Evolutionary conservation across 306 rosid genomes (phyloP).

Genomic region (Ormosia emarginata): DNA sequence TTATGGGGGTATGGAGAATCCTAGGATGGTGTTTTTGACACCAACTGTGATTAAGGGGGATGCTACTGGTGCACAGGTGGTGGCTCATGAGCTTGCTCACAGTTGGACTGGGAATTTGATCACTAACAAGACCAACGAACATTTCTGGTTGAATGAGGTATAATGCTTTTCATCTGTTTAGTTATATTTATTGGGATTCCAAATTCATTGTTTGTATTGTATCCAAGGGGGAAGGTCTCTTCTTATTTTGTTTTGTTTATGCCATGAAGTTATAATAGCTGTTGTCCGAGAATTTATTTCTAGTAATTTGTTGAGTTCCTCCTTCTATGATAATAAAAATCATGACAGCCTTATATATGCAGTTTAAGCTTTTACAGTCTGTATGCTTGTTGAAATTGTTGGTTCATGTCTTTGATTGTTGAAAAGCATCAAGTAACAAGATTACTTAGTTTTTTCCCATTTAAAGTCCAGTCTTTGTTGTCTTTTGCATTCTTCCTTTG

Average conservation of each 20-base stretch:
- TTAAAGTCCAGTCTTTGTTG: neutral
- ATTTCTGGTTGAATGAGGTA: constrained; percentile 98
- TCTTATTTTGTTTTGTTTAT: neutral
- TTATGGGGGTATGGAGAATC: constrained; percentile 95
- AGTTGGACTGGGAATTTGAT: constrained; percentile 98
- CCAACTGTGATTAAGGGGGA: constrained; percentile 94
- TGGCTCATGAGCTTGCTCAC: constrained; percentile 94
- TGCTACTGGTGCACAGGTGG: constrained; percentile 80
- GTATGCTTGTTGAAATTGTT: neutral
- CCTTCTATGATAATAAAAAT: neutral
- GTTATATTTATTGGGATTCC: neutral
- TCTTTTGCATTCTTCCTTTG: neutral
- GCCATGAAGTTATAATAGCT: neutral
- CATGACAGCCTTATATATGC: neutral
- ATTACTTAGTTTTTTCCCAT: neutral
- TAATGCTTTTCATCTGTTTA: neutral
- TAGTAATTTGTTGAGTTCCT: neutral
- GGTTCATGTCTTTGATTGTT: neutral
- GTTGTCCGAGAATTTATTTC: neutral
- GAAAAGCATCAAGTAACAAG: neutral
- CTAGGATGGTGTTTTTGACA: constrained; percentile 88
- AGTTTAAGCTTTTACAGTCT: neutral
- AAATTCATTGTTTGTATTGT: neutral
- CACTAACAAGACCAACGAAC: constrained; percentile 87
- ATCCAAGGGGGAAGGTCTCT: neutral